Base-by-base conservation (phyloP, 805 yeast species). In the Wickerhamiella nectarea region DNA sequence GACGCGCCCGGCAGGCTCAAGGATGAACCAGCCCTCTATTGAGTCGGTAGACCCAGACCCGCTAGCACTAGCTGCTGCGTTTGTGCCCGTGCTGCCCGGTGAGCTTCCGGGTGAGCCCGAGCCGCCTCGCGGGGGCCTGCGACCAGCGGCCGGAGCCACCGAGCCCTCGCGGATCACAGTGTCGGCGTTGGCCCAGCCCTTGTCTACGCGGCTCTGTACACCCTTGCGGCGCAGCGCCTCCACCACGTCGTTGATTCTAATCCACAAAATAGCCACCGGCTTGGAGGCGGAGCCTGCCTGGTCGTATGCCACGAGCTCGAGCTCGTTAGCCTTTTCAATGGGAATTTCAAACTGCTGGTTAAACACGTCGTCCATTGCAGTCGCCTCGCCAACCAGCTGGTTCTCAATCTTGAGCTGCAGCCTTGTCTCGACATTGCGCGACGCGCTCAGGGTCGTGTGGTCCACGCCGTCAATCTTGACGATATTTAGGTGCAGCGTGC, bases 1-100 rank as follows among this genome's bases (percentile, higher is more conserved):
- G 28, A 91, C 76, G 61, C 86, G 95, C 18, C 99, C 99, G 2
- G 87, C 76, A 8, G 98, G 97, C 61, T 89, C 98, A 48, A 91
- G 67, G 45, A 80, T 78, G 56, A 84, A 81, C 97, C 97, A 91
- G 5, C 83, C 71, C 43, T 78, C 80, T 11, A 83, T 70, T 37
- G 45, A 36, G 41, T 47, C 38, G 17, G n/a, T 22, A 2, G 34
- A 4, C 3, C 19, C 36, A 7, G 43, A 6, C 12, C 7, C 19
- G 24, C 21, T 9, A 14, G 34, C 19, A 18, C 24, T 20, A 24
- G n/a, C 6, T n/a, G n/a, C n/a, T n/a, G n/a, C n/a, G n/a, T n/a
- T n/a, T n/a, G n/a, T n/a, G n/a, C n/a, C n/a, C n/a, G n/a, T n/a
- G n/a, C n/a, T n/a, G n/a, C n/a, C n/a, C n/a, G n/a, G n/a, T n/a